Conservation (phyloP, 441 rosid genomes). For the Populus hybrid region DNA sequence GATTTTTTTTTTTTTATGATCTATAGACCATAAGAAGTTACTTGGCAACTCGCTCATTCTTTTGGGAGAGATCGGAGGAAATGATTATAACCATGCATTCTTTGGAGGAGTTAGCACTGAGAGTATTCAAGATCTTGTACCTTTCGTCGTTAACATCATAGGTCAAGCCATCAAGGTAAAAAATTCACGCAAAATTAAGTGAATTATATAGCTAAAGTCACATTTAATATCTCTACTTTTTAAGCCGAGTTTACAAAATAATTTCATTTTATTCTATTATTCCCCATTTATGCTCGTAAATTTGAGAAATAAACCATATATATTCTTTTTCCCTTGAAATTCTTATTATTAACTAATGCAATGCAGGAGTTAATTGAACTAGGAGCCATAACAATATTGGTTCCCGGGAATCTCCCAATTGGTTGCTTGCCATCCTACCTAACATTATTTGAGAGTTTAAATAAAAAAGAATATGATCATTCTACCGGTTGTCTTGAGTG, state of each 20-base stretch:
- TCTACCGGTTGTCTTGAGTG: conserved; percentile 36
- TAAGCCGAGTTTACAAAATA: background rate
- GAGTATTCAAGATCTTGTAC: conserved; percentile 31
- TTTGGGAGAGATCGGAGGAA: conserved; percentile 61
- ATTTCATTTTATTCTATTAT: no score
- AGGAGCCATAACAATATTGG: conserved; percentile 44
- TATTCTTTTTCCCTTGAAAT: no score
- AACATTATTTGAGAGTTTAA: conserved; percentile 19
- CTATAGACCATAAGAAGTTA: conserved; percentile 28
- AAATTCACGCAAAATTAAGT: background rate
- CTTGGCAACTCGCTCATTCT: conserved; percentile 35
- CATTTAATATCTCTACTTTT: background rate
- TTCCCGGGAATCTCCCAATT: conserved; percentile 39
- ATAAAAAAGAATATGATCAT: conserved; percentile 31
- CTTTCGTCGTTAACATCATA: conserved; percentile 30
- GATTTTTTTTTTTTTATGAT: no score
- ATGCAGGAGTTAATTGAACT: conserved; percentile 44
- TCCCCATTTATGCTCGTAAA: no score
- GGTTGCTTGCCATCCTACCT: conserved; percentile 38
- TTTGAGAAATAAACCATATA: no score
- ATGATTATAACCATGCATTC: conserved; percentile 41
- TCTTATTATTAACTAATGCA: background rate
- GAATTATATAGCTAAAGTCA: background rate
- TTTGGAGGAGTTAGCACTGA: conserved; percentile 13
- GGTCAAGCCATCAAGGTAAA: conserved; percentile 33